phyloP scores from a whole-genome alignment of 2,329 filamentous ascomycete genomes.

The Myriosclerotinia duriaeana region DNA sequence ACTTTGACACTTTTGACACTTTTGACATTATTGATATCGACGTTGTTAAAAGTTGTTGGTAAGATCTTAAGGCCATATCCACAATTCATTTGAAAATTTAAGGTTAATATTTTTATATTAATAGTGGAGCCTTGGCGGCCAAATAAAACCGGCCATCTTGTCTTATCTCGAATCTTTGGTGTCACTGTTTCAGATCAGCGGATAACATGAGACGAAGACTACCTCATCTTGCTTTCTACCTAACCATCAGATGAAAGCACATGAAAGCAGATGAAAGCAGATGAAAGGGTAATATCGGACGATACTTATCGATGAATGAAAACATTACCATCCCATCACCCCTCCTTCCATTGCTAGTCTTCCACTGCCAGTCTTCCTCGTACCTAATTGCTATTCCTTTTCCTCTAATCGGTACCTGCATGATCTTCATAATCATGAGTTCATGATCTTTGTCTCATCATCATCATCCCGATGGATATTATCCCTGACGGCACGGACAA shows the following conservation, averaged over 20 bases:
- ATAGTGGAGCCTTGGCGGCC: neutral
- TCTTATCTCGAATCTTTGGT: conserved; percentile 4
- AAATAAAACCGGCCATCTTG: neutral
- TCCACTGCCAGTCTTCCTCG: neutral
- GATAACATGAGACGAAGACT: conserved; percentile 17
- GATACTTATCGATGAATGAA: neutral
- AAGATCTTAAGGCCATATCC: neutral
- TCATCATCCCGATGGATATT: neutral
- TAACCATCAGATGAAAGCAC: conserved; percentile 1
- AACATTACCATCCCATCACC: too few species aligned
- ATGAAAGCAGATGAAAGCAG: too few species aligned
- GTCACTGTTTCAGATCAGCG: conserved; percentile 3
- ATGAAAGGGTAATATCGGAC: neutral
- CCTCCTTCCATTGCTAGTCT: too few species aligned
- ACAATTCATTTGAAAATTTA: neutral
- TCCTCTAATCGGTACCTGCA: neutral
- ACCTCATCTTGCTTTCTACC: neutral
- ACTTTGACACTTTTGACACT: neutral
- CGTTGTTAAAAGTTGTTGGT: neutral
- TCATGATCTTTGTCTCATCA: conserved; percentile 5
- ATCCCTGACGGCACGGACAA: neutral
- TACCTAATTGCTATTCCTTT: neutral
- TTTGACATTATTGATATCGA: neutral
- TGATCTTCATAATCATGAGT: neutral
- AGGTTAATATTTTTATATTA: neutral